Percentiles rank a stretch among this genome's conserved stretches.
These are phyloP conservation scores for Juncus effusus DNA, from an alignment of 176 grass and related monocot genomes.

Conservation along the genomic window DNA sequence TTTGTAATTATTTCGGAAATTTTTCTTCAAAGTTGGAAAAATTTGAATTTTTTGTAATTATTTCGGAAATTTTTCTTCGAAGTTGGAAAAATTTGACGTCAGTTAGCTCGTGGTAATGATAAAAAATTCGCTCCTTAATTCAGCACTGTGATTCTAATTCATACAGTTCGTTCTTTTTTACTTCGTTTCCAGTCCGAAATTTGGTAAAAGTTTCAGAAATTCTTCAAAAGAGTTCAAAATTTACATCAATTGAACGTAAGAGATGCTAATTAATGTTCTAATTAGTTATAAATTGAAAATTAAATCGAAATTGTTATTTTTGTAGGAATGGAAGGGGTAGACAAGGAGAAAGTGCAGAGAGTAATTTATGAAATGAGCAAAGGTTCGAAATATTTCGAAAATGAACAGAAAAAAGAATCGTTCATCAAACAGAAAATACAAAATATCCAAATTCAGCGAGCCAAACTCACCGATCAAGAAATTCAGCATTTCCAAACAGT, in stretches of 20 bases:
- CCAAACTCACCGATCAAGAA: conserved; percentile 64
- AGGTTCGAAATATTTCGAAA: conserved; percentile 94
- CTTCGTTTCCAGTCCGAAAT: neutral
- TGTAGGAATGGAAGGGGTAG: conserved; percentile 92
- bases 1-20: conserved; percentile 10
- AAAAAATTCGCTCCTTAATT: too few relatives aligned
- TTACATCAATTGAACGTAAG: neutral
- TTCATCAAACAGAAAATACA: conserved; percentile 71
- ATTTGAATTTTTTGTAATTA: conserved; percentile 9
- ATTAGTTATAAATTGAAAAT: too few relatives aligned
- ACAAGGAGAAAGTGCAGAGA: conserved; percentile 84
- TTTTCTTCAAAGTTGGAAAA: conserved; percentile 51
- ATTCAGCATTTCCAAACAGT: conserved; percentile 79
- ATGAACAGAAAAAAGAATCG: conserved; percentile 83
- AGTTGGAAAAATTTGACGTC: neutral
- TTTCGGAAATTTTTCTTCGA: neutral
- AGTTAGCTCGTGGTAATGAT: too few relatives aligned
- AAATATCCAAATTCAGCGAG: conserved; percentile 43
- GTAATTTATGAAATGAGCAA: conserved; percentile 91
- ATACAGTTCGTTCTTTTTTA: neutral
- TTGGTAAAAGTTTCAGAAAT: neutral
- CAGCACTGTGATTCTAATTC: conserved; percentile 13
- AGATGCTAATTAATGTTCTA: neutral
- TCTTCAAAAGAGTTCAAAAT: neutral
- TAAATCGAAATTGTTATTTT: neutral